Evolutionary conservation across 2,329 filamentous ascomycete genomes (phyloP).

Genomic region (Phoma herbarum): DNA sequence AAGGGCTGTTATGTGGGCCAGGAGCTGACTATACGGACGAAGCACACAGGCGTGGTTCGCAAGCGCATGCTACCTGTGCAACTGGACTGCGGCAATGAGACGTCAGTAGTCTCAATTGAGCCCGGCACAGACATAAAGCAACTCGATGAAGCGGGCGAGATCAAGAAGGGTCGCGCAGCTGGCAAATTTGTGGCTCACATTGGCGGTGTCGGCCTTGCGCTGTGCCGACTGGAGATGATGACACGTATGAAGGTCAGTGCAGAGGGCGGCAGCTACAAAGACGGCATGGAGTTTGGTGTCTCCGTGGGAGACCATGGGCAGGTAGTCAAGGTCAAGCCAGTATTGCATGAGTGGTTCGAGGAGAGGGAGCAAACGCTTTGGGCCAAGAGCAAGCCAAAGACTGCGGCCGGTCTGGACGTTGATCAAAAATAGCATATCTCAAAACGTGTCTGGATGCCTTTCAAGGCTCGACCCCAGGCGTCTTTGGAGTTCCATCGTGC

Average conservation of each 20-base stretch:
- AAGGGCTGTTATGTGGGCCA: conserved; percentile 98
- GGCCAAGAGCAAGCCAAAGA: conserved; percentile 37
- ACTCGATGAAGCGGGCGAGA: conserved; percentile 53
- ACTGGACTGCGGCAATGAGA: conserved; percentile 62
- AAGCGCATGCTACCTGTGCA: conserved; percentile 87
- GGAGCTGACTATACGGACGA: conserved; percentile 93
- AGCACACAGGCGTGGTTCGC: conserved; percentile 91
- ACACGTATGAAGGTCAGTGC: conserved; percentile 78
- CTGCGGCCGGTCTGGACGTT: not conserved
- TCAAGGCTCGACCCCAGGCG: not conserved
- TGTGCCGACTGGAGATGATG: conserved; percentile 92
- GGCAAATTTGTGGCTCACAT: conserved; percentile 83
- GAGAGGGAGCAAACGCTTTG: conserved; percentile 49
- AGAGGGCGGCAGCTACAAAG: conserved; percentile 67
- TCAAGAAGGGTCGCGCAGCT: conserved; percentile 68
- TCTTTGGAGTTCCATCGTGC: not conserved
- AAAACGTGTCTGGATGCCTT: too few species aligned
- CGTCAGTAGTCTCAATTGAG: conserved; percentile 32
- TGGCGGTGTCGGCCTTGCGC: conserved; percentile 84
- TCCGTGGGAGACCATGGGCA: conserved; percentile 24
- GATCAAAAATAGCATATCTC: not conserved
- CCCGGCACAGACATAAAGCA: conserved; percentile 63
- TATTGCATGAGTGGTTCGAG: conserved; percentile 80
- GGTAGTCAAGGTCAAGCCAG: conserved; percentile 61
- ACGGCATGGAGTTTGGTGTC: conserved; percentile 62